A percentile compares a stretch with the other conserved stretches of the same genome.
Evolutionary conservation across 2,329 filamentous ascomycete genomes (phyloP).

Genomic region (Coccinonectria pachysandricola): DNA sequence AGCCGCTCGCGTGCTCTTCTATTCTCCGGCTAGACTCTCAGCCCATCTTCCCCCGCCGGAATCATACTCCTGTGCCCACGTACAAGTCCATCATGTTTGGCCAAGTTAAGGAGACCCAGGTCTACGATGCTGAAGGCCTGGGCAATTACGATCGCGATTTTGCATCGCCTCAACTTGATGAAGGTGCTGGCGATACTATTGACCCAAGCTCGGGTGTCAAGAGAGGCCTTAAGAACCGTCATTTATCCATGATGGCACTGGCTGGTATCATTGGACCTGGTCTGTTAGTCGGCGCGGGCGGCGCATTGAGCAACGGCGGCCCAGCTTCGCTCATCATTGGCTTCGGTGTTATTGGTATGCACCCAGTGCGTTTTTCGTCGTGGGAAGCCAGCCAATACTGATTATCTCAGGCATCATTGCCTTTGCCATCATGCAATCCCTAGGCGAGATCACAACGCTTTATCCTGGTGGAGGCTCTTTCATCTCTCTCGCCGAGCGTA

Average conservation of each 20-base stretch:
- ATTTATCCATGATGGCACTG: slow-evolving; percentile 56
- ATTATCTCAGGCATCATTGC: slow-evolving; percentile 45
- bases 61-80: too few species aligned
- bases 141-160: slow-evolving; percentile 11
- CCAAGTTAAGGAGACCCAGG: slow-evolving; percentile 11
- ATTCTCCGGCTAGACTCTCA: too few species aligned
- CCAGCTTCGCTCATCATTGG: slow-evolving; percentile 64
- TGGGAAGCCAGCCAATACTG: background rate
- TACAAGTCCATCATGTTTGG: slow-evolving; percentile 9
- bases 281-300: slow-evolving; percentile 60
- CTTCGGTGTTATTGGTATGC: slow-evolving; percentile 53
- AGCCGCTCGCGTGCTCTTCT: too few species aligned
- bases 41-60: slow-evolving; percentile 1
- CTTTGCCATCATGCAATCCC: slow-evolving; percentile 57
- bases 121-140: slow-evolving; percentile 11
- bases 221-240: slow-evolving; percentile 57
- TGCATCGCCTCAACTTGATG: slow-evolving; percentile 6
- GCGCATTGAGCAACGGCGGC: slow-evolving; percentile 57
- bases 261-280: slow-evolving; percentile 59
- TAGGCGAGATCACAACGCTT: slow-evolving; percentile 65
- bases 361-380: slow-evolving; percentile 1
- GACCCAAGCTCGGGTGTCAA: slow-evolving; percentile 57
- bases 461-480: slow-evolving; percentile 64
- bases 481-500: slow-evolving; percentile 57
- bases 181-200: slow-evolving; percentile 31